Percentiles rank a stretch among this genome's conserved stretches.
These are phyloP conservation scores for Paecilomyces niveus DNA, from an alignment of 2,329 filamentous ascomycete genomes.

Conservation along the genomic window DNA sequence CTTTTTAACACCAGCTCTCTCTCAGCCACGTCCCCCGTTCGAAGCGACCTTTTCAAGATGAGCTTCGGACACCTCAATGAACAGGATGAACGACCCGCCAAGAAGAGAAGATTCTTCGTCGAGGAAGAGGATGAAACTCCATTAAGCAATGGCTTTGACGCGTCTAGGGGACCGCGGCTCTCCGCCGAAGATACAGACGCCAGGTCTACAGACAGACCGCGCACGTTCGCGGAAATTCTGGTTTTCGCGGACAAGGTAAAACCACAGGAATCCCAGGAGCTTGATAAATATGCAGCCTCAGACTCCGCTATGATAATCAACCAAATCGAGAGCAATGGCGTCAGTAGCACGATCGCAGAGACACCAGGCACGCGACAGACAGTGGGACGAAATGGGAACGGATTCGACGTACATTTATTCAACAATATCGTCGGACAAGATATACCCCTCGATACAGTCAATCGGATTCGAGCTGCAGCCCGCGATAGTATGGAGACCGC, in stretches of 20 bases:
- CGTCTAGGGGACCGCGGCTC: neutral
- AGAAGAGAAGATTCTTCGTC: constrained; percentile 58
- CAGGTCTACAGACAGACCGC: constrained; percentile 2
- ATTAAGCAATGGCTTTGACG: constrained; percentile 8
- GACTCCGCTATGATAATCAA: neutral
- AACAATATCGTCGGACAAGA: constrained; percentile 51
- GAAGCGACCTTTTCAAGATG: constrained; percentile 18
- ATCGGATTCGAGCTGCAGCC: constrained; percentile 43
- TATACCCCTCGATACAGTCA: constrained; percentile 38
- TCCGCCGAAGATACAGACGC: neutral
- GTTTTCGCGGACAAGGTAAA: neutral
- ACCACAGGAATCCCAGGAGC: neutral
- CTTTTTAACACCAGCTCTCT: neutral
- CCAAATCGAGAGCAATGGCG: neutral
- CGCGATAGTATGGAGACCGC: constrained; percentile 52
- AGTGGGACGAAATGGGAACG: constrained; percentile 12
- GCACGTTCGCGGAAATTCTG: neutral
- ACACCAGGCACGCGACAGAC: neutral
- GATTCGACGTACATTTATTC: constrained; percentile 51
- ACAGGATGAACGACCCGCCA: constrained; percentile 48
- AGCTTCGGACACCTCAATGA: constrained; percentile 39
- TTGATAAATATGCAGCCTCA: neutral
- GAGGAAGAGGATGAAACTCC: constrained; percentile 34
- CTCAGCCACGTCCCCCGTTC: neutral
- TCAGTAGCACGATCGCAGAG: neutral